These are phyloP conservation scores for Cytospora paraplurivora DNA, from an alignment of 2,329 filamentous ascomycete genomes.

Conservation along the genomic window DNA sequence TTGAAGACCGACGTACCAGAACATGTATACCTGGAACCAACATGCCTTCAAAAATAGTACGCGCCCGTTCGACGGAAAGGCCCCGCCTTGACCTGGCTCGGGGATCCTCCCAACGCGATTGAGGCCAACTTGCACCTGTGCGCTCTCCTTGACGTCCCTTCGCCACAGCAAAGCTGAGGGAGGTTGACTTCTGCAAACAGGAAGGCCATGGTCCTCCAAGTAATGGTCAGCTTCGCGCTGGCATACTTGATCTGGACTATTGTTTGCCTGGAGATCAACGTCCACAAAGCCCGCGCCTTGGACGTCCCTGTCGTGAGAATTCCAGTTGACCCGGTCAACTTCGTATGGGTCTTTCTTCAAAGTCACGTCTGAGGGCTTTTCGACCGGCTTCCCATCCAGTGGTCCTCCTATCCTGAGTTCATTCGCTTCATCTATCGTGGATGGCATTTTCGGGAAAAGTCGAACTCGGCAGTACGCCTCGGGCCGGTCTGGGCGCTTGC, in stretches of 20 bases:
- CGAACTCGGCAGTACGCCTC: conserved; percentile 22
- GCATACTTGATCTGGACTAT: conserved; percentile 32
- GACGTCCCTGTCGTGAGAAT: conserved; percentile 32
- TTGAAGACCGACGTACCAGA: background rate
- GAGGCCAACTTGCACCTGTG: background rate
- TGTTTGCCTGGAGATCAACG: conserved; percentile 32
- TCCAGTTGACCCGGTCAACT: conserved; percentile 32
- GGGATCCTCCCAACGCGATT: background rate
- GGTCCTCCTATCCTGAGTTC: conserved; percentile 32
- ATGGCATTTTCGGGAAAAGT: conserved; percentile 32
- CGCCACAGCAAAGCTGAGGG: background rate
- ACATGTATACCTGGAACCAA: background rate
- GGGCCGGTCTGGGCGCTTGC: conserved; percentile 35
- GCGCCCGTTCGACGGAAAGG: background rate
- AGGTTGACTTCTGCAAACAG: background rate
- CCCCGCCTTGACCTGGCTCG: background rate
- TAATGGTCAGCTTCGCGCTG: conserved; percentile 6
- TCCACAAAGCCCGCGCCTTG: conserved; percentile 31
- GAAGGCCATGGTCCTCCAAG: background rate
- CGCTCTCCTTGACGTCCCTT: background rate
- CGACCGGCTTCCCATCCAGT: conserved; percentile 31
- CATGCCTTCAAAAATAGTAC: background rate
- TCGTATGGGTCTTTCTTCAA: conserved; percentile 33
- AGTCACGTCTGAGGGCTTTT: conserved; percentile 32
- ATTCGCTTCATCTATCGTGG: conserved; percentile 33